A percentile compares a stretch with the other conserved stretches of the same genome.
Evolutionary conservation across 441 rosid genomes (phyloP).

Genomic region (Flueggea neowawraea): DNA sequence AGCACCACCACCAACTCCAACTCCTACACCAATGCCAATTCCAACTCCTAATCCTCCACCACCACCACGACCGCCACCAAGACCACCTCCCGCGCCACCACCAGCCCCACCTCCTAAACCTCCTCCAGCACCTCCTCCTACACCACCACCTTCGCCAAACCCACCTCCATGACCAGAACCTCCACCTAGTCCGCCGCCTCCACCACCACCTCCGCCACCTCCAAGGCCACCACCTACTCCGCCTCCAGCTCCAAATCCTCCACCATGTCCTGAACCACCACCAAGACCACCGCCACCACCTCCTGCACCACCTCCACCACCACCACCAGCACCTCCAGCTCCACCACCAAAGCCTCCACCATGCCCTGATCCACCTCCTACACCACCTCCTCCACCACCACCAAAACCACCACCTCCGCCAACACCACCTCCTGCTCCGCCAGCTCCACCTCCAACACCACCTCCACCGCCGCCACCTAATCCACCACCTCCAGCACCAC

Average conservation of each 20-base stretch:
- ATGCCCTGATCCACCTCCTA: slow-evolving; percentile 38
- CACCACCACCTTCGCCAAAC: slow-evolving; percentile 35
- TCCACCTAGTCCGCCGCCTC: slow-evolving; percentile 35
- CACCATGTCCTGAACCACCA: slow-evolving; percentile 43
- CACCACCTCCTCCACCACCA: slow-evolving; percentile 31
- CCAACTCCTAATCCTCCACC: slow-evolving; percentile 16
- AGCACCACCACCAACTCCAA: not conserved
- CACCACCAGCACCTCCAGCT: slow-evolving; percentile 36
- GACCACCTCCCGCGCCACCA: slow-evolving; percentile 1
- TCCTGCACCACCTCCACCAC: slow-evolving; percentile 39
- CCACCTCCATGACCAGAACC: slow-evolving; percentile 48
- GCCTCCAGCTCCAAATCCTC: slow-evolving; percentile 48
- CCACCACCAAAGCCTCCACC: slow-evolving; percentile 51
- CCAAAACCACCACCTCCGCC: slow-evolving; percentile 44
- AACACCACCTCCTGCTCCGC: slow-evolving; percentile 30
- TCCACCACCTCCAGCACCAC: slow-evolving; percentile 30
- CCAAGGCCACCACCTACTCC: slow-evolving; percentile 27
- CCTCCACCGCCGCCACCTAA: slow-evolving; percentile 31
- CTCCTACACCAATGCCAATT: slow-evolving; percentile 4
- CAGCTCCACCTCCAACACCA: slow-evolving; percentile 30
- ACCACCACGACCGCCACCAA: not conserved
- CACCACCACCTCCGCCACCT: slow-evolving; percentile 31
- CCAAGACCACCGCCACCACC: slow-evolving; percentile 37
- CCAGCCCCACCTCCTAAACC: not conserved
- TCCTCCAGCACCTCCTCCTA: slow-evolving; percentile 19